Conservation (phyloP, 1,284 basidiomycete genomes). For the Puccinia triticina region DNA sequence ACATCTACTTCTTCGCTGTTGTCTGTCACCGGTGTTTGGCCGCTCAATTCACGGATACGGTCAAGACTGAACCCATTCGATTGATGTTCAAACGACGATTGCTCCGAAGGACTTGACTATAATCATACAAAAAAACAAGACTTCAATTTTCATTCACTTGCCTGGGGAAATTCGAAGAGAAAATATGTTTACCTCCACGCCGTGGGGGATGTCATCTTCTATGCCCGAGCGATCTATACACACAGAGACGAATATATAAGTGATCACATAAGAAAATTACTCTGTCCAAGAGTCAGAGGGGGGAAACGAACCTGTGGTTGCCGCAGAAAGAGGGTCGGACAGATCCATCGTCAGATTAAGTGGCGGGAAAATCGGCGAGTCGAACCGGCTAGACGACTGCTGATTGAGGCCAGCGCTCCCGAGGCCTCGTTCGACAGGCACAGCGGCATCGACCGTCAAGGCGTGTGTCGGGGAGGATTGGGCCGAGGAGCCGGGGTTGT, state of each 20-base stretch:
- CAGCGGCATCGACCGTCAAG: slow-evolving; percentile 4
- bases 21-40: background rate
- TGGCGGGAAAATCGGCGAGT: slow-evolving; percentile 25
- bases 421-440: slow-evolving; percentile 1
- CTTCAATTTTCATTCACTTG: background rate
- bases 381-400: background rate
- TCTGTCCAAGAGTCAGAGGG: background rate
- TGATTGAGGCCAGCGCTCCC: background rate
- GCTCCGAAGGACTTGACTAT: slow-evolving; percentile 27
- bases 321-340: slow-evolving; percentile 36
- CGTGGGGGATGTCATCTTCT: background rate
- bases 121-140: background rate
- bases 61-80: slow-evolving; percentile 28
- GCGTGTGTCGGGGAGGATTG: slow-evolving; percentile 20
- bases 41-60: background rate
- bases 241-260: background rate
- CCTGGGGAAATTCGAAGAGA: too few relatives aligned
- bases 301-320: slow-evolving; percentile 12
- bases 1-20: background rate
- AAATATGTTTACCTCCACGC: background rate
- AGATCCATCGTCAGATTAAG: slow-evolving; percentile 23
- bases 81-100: slow-evolving; percentile 12
- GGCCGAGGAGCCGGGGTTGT: background rate
- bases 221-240: background rate
- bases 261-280: background rate